Conservation (phyloP, 768 basidiomycete species). For the Psilocybe subaeruginosa region DNA sequence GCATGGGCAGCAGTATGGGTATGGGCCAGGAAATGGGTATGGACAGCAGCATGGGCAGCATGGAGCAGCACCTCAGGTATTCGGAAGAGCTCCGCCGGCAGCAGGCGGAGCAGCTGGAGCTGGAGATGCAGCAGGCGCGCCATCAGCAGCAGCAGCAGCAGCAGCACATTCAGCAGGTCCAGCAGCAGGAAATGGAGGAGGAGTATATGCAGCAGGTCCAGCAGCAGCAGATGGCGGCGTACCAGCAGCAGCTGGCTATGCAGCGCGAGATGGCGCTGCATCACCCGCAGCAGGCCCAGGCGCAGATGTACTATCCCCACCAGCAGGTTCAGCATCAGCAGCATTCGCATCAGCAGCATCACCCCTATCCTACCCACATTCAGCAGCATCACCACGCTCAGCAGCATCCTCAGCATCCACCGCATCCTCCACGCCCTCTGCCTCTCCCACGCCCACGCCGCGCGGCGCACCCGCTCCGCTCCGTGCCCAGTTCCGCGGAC, state of each 20-base stretch:
- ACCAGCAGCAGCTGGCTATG: background rate
- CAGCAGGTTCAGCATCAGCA: slow-evolving; percentile 7
- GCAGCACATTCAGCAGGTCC: slow-evolving; percentile 5
- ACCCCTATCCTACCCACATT: slow-evolving; percentile 9
- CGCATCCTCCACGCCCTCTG: background rate
- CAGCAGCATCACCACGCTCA: slow-evolving; percentile 3
- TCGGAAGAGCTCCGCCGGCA: slow-evolving; percentile 52
- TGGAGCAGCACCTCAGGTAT: slow-evolving; percentile 31
- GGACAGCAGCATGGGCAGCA: background rate
- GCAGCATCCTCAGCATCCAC: slow-evolving; percentile 1
- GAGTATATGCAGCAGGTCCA: background rate
- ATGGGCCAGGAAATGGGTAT: slow-evolving; percentile 4
- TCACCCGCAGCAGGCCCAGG: background rate
- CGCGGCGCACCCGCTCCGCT: background rate
- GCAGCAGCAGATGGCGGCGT: slow-evolving; percentile 28
- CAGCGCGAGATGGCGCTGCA: slow-evolving; percentile 19
- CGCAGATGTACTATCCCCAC: too few species aligned
- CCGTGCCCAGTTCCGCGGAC: background rate
- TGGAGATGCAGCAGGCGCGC: slow-evolving; percentile 13
- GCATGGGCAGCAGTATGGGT: slow-evolving; percentile 12
- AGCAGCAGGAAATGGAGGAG: background rate
- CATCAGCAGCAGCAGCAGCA: slow-evolving; percentile 11
- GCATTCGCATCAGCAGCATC: slow-evolving; percentile 18
- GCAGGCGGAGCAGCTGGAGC: slow-evolving; percentile 38
- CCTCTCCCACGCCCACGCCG: slow-evolving; percentile 1